A percentile compares a stretch with the other conserved stretches of the same genome.
Conservation (phyloP, 225 moss, liverwort and hornwort genomes). For the Marchantia paleacea region DNA sequence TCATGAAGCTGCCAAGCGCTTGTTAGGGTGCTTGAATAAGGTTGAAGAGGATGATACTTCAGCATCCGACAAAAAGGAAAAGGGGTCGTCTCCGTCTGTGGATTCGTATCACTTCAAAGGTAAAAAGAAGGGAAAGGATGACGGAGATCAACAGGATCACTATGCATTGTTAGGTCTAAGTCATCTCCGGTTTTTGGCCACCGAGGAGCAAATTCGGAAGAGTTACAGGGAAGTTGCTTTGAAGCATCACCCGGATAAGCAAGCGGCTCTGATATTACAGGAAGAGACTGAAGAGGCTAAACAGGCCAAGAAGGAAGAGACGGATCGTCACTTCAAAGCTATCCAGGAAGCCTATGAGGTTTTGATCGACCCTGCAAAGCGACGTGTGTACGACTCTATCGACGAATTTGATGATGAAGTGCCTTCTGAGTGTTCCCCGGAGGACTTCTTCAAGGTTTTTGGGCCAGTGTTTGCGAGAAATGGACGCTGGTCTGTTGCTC, state of each 20-base stretch:
- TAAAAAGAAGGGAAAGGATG: conserved; percentile 73
- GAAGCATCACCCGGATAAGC: conserved; percentile 97
- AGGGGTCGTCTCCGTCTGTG: conserved; percentile 58
- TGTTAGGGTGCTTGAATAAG: conserved; percentile 48
- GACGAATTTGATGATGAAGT: conserved; percentile 99
- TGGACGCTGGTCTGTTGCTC: conserved; percentile 79
- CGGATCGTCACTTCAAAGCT: conserved; percentile 85
- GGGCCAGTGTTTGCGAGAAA: conserved; percentile 90
- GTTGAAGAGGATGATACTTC: conserved; percentile 44
- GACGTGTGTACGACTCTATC: conserved; percentile 83
- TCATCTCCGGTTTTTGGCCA: conserved; percentile 85
- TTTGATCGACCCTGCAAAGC: conserved; percentile 81
- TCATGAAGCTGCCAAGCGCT: conserved; percentile 73
- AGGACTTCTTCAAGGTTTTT: conserved; percentile 82
- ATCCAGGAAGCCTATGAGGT: conserved; percentile 96
- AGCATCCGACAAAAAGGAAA: conserved; percentile 62
- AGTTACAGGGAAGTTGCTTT: conserved; percentile 92
- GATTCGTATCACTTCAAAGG: conserved; percentile 93
- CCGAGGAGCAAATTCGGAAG: conserved; percentile 97
- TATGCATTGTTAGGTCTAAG: conserved; percentile 82
- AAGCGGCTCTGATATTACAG: conserved; percentile 67
- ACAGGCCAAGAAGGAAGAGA: conserved; percentile 84
- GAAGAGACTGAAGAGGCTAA: conserved; percentile 74
- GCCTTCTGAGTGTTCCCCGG: conserved; percentile 67
- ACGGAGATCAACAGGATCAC: conserved; percentile 87